These are phyloP conservation scores for Quaeritorhiza haematococci DNA, from an alignment of 371 early-diverging fungal genomes.

Conservation along the genomic window DNA sequence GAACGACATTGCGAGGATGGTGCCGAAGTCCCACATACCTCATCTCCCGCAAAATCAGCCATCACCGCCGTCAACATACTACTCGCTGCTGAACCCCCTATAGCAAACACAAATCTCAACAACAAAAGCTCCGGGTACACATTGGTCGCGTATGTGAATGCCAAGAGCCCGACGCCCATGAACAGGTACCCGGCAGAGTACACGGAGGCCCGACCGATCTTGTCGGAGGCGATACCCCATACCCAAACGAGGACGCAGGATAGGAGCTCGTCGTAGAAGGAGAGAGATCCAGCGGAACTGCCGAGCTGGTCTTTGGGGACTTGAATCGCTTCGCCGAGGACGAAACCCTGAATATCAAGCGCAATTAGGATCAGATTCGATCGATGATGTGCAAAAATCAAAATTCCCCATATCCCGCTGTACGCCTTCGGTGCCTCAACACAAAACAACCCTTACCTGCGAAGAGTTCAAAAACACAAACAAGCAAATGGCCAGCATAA, in stretches of 20 bases:
- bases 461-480: slow-evolving; percentile 48
- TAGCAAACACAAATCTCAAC: slow-evolving; percentile 53
- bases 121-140: slow-evolving; percentile 46
- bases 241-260: slow-evolving; percentile 38
- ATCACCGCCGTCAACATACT: slow-evolving; percentile 57
- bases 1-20: neutral
- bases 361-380: slow-evolving; percentile 1
- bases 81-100: slow-evolving; percentile 65
- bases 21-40: slow-evolving; percentile 10
- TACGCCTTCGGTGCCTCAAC: too few species aligned
- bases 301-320: slow-evolving; percentile 29
- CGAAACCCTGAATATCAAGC: slow-evolving; percentile 20
- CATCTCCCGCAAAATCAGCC: slow-evolving; percentile 33
- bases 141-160: slow-evolving; percentile 39
- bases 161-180: slow-evolving; percentile 47
- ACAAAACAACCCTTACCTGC: too few species aligned
- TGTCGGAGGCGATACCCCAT: slow-evolving; percentile 56
- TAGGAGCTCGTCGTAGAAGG: slow-evolving; percentile 55
- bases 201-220: slow-evolving; percentile 44
- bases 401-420: too few species aligned
- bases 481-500: slow-evolving; percentile 50
- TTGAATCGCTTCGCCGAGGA: slow-evolving; percentile 32
- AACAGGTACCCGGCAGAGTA: slow-evolving; percentile 46
- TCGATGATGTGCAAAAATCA: slow-evolving; percentile 24
- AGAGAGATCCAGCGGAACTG: slow-evolving; percentile 34